Base-by-base conservation (phyloP, 371 early-diverging fungal genomes). In the Dichotomocladium elegans region DNA sequence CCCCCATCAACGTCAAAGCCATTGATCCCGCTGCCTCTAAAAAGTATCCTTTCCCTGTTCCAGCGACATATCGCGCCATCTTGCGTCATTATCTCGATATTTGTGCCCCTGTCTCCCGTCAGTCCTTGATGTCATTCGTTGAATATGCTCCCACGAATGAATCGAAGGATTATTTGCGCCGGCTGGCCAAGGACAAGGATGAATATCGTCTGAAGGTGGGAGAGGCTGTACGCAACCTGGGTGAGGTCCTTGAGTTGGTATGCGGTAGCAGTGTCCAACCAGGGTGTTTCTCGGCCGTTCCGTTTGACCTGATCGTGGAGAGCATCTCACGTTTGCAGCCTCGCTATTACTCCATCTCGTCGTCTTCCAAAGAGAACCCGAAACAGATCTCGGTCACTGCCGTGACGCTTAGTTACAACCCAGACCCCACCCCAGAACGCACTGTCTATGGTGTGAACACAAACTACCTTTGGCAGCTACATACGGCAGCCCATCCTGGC, bases 341-440 rank as follows among this genome's bases (percentile, higher is more conserved):
- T 37, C 89, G 99, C 14, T 94, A 92, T 74, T 98, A 98, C 67
- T 93, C 94, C 37, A 97, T 98, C 51, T 92, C 93, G n/a, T 92
- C 92, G 24, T 91, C 92, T 11, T 72, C 91, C 46, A 81, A 80
- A 48, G 85, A 85, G 40, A 65, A 74, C 46, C 93, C 94, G 21
- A 80, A 82, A 40, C 65, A 59, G 17, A 86, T 94, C 28, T 75
- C 85, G 47, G 78, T 92, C 55, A 97, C 97, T 17, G 92, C 92
- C 14, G 92, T 93, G 15, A 89, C 94, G 33, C 78, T 96, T 22
- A 79, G 88, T 28, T 97, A 96, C 55, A 61, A 80, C 21, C 83
- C 90, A 15, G 63, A 61, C n/a, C 51, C 66, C 28, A 68, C 63
- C 2, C 67, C 79, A 24, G 72, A 74, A 8, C 74, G 83, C 45